phyloP scores from a whole-genome alignment of 106 monocot genomes.

The Narthecium ossifragum region DNA sequence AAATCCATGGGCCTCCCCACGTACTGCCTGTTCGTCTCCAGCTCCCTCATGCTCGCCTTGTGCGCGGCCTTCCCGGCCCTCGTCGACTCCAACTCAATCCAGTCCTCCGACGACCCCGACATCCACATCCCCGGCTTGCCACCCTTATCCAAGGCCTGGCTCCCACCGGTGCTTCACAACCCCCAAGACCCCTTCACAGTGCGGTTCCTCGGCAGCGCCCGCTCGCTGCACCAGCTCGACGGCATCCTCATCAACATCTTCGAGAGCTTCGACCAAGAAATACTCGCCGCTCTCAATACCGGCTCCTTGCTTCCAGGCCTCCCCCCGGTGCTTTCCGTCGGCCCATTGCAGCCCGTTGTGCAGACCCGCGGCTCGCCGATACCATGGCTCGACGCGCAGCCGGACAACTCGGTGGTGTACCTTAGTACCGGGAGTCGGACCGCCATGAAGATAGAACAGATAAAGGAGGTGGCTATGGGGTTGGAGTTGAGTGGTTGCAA shows the following conservation, averaged over 20 bases:
- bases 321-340: conserved; percentile 12
- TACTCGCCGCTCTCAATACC: conserved; percentile 10
- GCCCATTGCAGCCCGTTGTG: background rate
- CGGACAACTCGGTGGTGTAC: conserved; percentile 17
- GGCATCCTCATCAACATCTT: conserved; percentile 21
- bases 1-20: conserved; percentile 7
- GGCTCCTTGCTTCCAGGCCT: background rate
- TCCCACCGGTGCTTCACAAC: conserved; percentile 20
- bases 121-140: conserved; percentile 22
- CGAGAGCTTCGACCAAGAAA: conserved; percentile 2
- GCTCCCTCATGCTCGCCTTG: conserved; percentile 33
- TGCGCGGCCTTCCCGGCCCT: conserved; percentile 20
- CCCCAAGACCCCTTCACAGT: conserved; percentile 19
- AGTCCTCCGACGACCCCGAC: background rate
- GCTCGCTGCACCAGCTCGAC: background rate
- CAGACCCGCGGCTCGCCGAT: background rate
- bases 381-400: conserved; percentile 20
- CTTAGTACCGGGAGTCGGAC: conserved; percentile 16
- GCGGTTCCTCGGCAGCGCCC: background rate
- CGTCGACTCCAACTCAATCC: background rate
- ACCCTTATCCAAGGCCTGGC: conserved; percentile 7
- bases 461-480: conserved; percentile 8
- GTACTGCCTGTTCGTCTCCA: conserved; percentile 41
- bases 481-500: conserved; percentile 16
- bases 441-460: conserved; percentile 10